A percentile compares a stretch with the other conserved stretches of the same genome.
phyloP scores from a whole-genome alignment of 2,329 filamentous ascomycete species.

The Paraphaeosphaeria sporulosa region DNA sequence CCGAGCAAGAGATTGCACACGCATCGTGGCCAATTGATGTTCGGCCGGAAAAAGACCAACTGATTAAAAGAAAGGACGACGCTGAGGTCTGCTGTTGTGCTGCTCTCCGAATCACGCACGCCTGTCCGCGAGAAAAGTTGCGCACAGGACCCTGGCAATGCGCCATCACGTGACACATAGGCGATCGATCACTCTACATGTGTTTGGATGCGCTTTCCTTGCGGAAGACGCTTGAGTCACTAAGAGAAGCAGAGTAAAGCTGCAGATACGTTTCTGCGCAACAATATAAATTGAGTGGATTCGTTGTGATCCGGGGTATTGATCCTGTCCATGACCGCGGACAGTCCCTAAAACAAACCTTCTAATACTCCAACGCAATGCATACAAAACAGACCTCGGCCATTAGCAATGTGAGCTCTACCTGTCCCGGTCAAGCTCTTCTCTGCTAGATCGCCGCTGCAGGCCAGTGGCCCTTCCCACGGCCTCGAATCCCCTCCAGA shows the following conservation, averaged over 20 bases:
- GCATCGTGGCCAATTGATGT: constrained; percentile 35
- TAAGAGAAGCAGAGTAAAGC: not conserved
- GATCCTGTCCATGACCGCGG: constrained; percentile 16
- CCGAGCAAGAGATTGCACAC: constrained; percentile 43
- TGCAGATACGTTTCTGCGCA: not conserved
- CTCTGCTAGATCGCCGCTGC: constrained; percentile 36
- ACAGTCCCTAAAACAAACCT: constrained; percentile 10
- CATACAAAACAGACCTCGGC: constrained; percentile 7
- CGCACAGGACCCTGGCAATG: constrained; percentile 19
- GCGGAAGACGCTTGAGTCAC: not conserved
- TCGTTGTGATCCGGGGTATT: constrained; percentile 13
- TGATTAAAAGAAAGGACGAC: constrained; percentile 39
- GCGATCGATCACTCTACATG: not conserved
- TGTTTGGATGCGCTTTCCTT: not conserved
- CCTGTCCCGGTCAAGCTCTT: constrained; percentile 45
- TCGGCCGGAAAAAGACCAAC: constrained; percentile 23
- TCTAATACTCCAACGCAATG: constrained; percentile 19
- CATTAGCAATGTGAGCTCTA: constrained; percentile 17
- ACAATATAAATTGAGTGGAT: constrained; percentile 14
- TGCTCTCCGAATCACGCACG: constrained; percentile 15
- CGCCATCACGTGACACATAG: constrained; percentile 28
- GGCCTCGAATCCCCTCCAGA: constrained; percentile 46
- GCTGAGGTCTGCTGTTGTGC: constrained; percentile 33
- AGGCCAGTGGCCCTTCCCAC: constrained; percentile 40
- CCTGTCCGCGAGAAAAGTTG: constrained; percentile 37